Evolutionary conservation across 345 rosid species (phyloP).

Genomic region (Salix udensis): DNA sequence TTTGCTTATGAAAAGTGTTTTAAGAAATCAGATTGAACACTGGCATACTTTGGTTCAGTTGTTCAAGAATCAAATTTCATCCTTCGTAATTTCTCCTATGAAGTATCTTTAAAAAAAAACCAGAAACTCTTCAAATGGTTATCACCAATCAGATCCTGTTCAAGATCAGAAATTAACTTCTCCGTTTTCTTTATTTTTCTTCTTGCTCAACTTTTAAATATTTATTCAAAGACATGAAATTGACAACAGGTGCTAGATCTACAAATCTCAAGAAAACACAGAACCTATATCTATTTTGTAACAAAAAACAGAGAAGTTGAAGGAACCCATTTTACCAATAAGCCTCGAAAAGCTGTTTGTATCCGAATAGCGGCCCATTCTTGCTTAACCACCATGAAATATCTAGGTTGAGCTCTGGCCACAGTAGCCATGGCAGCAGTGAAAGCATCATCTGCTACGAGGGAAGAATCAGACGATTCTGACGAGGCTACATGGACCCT

Average conservation of each 20-base stretch:
- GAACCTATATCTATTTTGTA: not conserved
- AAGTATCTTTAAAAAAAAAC: too few species aligned
- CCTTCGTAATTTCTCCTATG: too few species aligned
- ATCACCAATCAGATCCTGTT: too few species aligned
- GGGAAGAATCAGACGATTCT: slow-evolving; percentile 47
- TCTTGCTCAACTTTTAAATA: too few species aligned
- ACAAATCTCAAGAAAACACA: not conserved
- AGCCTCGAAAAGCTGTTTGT: slow-evolving; percentile 78
- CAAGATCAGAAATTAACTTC: too few species aligned
- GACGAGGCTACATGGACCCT: slow-evolving; percentile 43
- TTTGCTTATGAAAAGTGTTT: not conserved
- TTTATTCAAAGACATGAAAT: too few species aligned
- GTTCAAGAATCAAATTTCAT: too few species aligned
- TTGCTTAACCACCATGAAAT: slow-evolving; percentile 59
- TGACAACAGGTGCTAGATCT: not conserved
- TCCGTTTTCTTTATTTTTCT: too few species aligned
- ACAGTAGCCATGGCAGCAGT: slow-evolving; percentile 71
- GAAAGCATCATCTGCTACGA: slow-evolving; percentile 41
- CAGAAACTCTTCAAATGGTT: too few species aligned
- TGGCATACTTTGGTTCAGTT: not conserved
- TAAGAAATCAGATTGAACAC: not conserved
- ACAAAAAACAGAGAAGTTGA: not conserved
- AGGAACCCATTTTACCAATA: slow-evolving; percentile 46
- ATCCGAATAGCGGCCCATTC: slow-evolving; percentile 94
- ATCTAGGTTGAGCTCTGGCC: slow-evolving; percentile 66